Evolutionary conservation across 768 basidiomycete species (phyloP), one percentile per base, ranked within the genome.

Genomic region (Tulasnella sp.): DNA sequence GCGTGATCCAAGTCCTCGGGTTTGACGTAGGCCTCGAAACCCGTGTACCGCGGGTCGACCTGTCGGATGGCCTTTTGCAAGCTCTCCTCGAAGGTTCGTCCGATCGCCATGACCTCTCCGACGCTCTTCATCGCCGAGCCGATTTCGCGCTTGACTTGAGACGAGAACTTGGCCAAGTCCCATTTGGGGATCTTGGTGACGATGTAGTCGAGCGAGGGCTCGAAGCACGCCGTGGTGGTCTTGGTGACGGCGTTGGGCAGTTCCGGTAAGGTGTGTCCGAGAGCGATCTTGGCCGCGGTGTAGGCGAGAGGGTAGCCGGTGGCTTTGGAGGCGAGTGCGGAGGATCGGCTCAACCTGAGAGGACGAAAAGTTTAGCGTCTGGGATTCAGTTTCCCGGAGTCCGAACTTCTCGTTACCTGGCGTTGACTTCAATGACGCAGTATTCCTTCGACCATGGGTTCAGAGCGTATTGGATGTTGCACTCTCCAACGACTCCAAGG

Each of bases 111-210:
- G 83, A 99, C 97, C 85, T 99, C 98, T 76, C 98, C 98, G 76
- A 99, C 98, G 20, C 94, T 96, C 85, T 99, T 99, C 98, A 99
- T 99, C 23, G 97, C 90, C 3, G 96, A 98, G 35, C 97, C 98
- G 75, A 99, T 91, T 83, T 95, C 91, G 80, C 97, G 92, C 83
- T 97, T 91, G 78, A 99, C 98, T 82, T 97, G 94, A 20, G 92
- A 93, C 29, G 75, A 67, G 88, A 99, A 99, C 85, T 99, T 99
- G 81, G 96, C 96, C 77, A 99, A 87, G 86, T 99, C 98, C 97
- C 98, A 99, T 84, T 98, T 98, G 79, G 98, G 98, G 80, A 99
- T 99, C 86, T 99, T 99, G 72, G 96, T 98, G 79, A 99, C 98
- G 82, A 99, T 98, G 85, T 99, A 99, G 85, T 99, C 98, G 67